Percentiles rank a stretch among this genome's conserved stretches.
These are phyloP conservation scores for Ascocoryne sarcoides DNA, from an alignment of 2,329 filamentous ascomycete genomes.

Conservation along the genomic window DNA sequence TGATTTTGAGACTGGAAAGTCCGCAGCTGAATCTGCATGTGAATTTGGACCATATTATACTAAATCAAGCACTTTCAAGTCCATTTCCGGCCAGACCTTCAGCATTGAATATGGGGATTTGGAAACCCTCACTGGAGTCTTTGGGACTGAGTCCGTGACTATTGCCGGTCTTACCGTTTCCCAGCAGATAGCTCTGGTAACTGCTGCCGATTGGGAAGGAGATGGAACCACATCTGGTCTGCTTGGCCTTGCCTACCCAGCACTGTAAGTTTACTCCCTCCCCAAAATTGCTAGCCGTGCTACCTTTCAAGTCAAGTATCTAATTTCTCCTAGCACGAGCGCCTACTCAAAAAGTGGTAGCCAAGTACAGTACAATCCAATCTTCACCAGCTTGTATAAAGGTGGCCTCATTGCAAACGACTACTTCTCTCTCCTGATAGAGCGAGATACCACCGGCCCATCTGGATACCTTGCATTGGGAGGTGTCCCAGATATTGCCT, in stretches of 20 bases:
- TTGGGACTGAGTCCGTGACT: slow-evolving; percentile 31
- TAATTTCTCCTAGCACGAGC: slow-evolving; percentile 7
- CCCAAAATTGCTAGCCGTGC: no score
- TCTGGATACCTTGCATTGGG: slow-evolving; percentile 41
- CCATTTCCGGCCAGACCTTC: slow-evolving; percentile 34
- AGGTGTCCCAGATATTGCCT: slow-evolving; percentile 37
- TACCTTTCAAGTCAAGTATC: not conserved
- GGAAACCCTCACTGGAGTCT: slow-evolving; percentile 31
- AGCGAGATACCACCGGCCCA: slow-evolving; percentile 20
- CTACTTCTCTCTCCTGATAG: slow-evolving; percentile 41
- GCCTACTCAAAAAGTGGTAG: no score
- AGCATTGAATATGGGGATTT: slow-evolving; percentile 37
- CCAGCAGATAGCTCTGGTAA: slow-evolving; percentile 40
- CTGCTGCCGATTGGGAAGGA: slow-evolving; percentile 34
- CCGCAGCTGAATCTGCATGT: slow-evolving; percentile 6
- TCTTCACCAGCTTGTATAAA: slow-evolving; percentile 42
- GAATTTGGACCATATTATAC: slow-evolving; percentile 12
- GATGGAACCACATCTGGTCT: slow-evolving; percentile 39
- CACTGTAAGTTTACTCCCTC: slow-evolving; percentile 24
- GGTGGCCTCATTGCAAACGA: slow-evolving; percentile 32
- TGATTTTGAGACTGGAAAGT: slow-evolving; percentile 14
- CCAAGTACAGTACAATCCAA: slow-evolving; percentile 35
- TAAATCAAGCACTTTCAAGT: slow-evolving; percentile 27
- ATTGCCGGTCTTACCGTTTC: slow-evolving; percentile 36
- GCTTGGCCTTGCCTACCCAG: slow-evolving; percentile 42